These are phyloP conservation scores for Pythium phragmiticola DNA, from an alignment of 352 stramenopile species.

Conservation along the genomic window DNA sequence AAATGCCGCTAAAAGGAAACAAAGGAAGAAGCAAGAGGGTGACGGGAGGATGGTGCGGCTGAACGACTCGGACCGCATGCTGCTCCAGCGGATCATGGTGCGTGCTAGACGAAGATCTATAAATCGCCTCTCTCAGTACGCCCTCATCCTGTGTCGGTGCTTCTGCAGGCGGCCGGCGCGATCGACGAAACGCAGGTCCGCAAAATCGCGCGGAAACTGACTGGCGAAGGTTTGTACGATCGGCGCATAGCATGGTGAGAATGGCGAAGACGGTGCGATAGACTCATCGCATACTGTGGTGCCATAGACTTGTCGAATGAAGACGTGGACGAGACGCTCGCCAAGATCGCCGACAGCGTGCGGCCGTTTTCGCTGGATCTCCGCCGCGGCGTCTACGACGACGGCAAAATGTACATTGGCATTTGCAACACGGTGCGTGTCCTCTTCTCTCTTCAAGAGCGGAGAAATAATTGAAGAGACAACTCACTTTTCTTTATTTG, in stretches of 20 bases:
- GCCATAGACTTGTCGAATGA: constrained; percentile 41
- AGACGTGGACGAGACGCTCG: constrained; percentile 70
- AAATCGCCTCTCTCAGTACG: not conserved
- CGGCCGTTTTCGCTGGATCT: constrained; percentile 72
- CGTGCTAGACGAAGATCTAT: not conserved
- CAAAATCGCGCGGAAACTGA: constrained; percentile 52
- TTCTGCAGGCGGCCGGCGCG: constrained; percentile 48
- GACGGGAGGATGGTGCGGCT: constrained; percentile 37
- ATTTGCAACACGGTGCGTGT: constrained; percentile 70
- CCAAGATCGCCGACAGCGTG: constrained; percentile 54
- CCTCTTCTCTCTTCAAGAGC: not conserved
- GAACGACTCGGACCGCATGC: constrained; percentile 69
- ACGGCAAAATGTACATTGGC: constrained; percentile 79
- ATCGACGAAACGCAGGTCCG: constrained; percentile 68
- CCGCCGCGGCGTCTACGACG: constrained; percentile 73
- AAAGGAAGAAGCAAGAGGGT: not conserved
- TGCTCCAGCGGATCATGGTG: constrained; percentile 78
- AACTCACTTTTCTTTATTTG: not conserved
- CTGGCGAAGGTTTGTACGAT: constrained; percentile 49
- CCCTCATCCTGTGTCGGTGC: not conserved
- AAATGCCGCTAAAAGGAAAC: not conserved
- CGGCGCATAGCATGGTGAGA: too few species aligned
- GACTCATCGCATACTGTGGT: not conserved
- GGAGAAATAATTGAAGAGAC: not conserved
- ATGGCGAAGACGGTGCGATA: too few species aligned